Base-by-base conservation (phyloP, 257 asterid genomes). In the Prunella vulgaris region DNA sequence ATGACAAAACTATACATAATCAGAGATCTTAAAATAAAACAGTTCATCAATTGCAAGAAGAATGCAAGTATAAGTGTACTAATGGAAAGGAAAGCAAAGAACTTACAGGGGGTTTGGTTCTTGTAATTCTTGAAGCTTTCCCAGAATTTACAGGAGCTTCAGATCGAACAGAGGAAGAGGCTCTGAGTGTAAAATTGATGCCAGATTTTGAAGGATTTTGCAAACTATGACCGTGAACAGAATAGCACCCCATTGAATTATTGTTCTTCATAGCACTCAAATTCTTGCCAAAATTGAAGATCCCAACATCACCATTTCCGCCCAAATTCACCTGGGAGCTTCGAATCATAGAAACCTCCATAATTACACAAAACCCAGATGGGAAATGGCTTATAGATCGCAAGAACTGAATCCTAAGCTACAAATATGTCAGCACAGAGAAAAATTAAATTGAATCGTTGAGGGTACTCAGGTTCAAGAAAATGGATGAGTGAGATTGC, bases 341-440 rank as follows among this genome's bases (percentile, higher is more conserved):
- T 68, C 93, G 87, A 24, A 85, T 78, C 35, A 79, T 78, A 15
- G 92, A 90, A 69, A 85, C 49, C 81, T 86, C 89, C 98, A 90
- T 90, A 18, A 12, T 59, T 69, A 28, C 37, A 18, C 42, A 74
- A 69, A 73, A 59, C 70, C 60, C 76, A 53, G 78, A 37, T 38
- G 74, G 30, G 28, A 67, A 44, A 13, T 17, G 38, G 21, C 12
- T 35, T 38, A 22, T 10, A 27, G 18, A 68, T n/a, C 27, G 44
- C 25, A 33, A 71, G 24, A 60, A 71, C 44, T 17, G 73, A 60
- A 62, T 24, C 64, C 44, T 61, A 5, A 12, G 52, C 52, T 12
- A 7, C 35, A 13, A 15, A 49, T 48, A 48, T 27, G 60, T 58
- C 2, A 1, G 2, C 8, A 18, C 4, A 20, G 15, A 18, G 28